A percentile compares a stretch with the other conserved stretches of the same genome.
Conservation (phyloP, 495 filamentous ascomycete genomes). For the Saxophila tyrrhenica region DNA sequence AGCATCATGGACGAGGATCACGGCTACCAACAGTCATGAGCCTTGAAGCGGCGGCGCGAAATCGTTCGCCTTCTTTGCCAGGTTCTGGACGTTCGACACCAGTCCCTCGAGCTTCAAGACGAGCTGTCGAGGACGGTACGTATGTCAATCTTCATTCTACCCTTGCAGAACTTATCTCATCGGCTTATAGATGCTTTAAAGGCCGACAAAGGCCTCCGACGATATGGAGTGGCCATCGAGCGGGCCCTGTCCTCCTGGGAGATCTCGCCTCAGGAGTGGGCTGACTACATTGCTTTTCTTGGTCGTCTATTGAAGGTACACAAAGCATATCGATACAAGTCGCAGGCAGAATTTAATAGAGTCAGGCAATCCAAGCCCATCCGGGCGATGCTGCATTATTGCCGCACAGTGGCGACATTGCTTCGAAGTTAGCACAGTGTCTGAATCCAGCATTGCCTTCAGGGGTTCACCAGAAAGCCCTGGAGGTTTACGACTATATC, state of each 20-base stretch:
- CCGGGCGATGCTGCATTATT: conserved; percentile 59
- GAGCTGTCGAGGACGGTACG: conserved; percentile 32
- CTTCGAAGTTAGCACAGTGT: conserved; percentile 88
- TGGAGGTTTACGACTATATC: conserved; percentile 86
- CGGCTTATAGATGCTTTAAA: conserved; percentile 21
- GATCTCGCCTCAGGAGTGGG: conserved; percentile 91
- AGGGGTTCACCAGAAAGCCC: conserved; percentile 94
- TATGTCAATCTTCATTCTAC: conserved; percentile 5
- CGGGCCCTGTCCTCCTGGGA: conserved; percentile 85
- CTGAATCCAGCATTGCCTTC: conserved; percentile 86
- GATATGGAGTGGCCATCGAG: conserved; percentile 82
- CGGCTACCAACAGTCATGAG: conserved; percentile 20
- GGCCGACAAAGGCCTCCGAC: conserved; percentile 84
- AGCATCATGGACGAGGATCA: no score
- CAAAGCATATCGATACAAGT: no score
- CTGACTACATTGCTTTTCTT: conserved; percentile 96
- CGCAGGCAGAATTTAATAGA: no score
- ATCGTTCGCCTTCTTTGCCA: conserved; percentile 26
- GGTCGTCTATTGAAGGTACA: conserved; percentile 79
- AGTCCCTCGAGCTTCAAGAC: conserved; percentile 25
- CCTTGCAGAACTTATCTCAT: conserved; percentile 5
- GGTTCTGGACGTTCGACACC: conserved; percentile 32
- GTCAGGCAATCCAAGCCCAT: conserved; percentile 76
- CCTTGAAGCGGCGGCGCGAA: conserved; percentile 22
- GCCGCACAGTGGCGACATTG: conserved; percentile 72